These are phyloP conservation scores for Hysterium pulicare DNA, from an alignment of 2,329 filamentous ascomycete species.

Conservation along the genomic window DNA sequence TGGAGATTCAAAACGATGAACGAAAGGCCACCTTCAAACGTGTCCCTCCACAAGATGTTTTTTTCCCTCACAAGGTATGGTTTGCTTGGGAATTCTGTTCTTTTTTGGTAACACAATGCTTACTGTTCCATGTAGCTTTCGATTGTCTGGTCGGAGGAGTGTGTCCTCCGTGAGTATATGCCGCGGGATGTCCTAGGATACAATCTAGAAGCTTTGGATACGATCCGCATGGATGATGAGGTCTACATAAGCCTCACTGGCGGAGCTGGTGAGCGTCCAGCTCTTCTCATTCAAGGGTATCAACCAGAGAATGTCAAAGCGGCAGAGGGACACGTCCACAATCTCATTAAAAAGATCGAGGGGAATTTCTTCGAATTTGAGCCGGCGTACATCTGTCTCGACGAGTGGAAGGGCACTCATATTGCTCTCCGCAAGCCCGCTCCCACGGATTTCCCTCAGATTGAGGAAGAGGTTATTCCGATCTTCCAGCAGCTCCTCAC, in stretches of 20 bases:
- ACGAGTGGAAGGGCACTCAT: neutral
- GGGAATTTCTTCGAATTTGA: neutral
- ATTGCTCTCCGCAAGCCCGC: neutral
- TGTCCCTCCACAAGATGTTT: neutral
- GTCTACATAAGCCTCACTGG: neutral
- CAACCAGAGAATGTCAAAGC: neutral
- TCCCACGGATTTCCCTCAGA: neutral
- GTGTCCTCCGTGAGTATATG: neutral
- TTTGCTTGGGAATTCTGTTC: neutral
- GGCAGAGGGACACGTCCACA: neutral
- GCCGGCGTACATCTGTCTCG: neutral
- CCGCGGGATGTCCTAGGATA: neutral
- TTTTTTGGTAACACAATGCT: neutral
- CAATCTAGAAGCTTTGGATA: neutral
- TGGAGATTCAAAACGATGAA: neutral
- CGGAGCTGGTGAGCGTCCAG: neutral
- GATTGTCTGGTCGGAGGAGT: neutral
- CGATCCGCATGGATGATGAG: neutral
- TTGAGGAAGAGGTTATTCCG: neutral
- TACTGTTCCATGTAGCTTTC: neutral
- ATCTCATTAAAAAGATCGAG: neutral
- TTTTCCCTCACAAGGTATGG: neutral
- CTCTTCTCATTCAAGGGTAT: neutral
- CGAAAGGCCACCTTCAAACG: neutral
- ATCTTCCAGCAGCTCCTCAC: neutral